Base-by-base conservation (phyloP, 805 yeast genomes). In the Saccharomycopsis lassenensis region DNA sequence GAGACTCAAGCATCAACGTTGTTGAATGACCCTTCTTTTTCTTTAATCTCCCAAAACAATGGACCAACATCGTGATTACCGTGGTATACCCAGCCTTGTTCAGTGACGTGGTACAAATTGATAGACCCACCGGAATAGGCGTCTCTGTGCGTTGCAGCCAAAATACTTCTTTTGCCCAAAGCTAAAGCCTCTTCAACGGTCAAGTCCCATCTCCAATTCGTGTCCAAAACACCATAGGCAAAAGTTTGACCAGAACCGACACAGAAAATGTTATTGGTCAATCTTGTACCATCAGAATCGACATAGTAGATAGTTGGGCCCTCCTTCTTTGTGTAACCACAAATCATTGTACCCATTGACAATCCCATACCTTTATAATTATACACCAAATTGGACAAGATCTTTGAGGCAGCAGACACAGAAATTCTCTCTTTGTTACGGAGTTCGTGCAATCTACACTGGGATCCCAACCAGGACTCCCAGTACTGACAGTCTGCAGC, bases 211-310 rank as follows among this genome's bases (percentile, higher is more conserved):
- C 69, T 72, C 61, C 85, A 83, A 50, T 83, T 87, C 23, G 94
- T 74, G 57, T 91, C 98, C 47, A 91, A 67, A 16, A 91, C 98
- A 69, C 98, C 98, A 54, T 91, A 91, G 7, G 98, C 98, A 62
- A 91, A 91, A 2, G 98, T 91, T 65, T 91, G 98, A 61, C 98
- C 98, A 1, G 97, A 89, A 31, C 98, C 98, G 22, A 91, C 98
- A 66, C 95, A 85, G 61, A 91, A 91, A 46, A 87, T 50, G 54
- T 89, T 95, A 38, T 98, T 98, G 56, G 84, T 78, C 52, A 91
- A 66, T 61, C 98, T 75, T 4, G 96, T 81, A 36, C 98, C 98
- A 55, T 91, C 98, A 19, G 94, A 82, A 61, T 91, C 98, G 25
- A 91, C 97, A 51, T 91, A 91, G 62, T 78, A 91, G 37, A 91